These are phyloP conservation scores for Penicillium malachiteum DNA, from an alignment of 495 filamentous ascomycete genomes.

Conservation along the genomic window DNA sequence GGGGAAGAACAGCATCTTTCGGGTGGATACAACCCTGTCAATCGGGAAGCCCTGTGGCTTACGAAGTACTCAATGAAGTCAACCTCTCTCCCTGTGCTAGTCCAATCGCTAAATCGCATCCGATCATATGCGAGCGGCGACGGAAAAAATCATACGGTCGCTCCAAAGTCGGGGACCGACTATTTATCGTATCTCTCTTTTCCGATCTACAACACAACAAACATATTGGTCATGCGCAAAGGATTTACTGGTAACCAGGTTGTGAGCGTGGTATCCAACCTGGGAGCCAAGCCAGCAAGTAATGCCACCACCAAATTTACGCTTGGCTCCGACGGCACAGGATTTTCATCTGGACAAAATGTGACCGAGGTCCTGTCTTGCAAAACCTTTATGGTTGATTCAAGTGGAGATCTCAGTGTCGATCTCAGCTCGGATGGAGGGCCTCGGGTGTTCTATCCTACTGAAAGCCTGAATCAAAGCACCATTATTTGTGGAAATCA, in stretches of 20 bases:
- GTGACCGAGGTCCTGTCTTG: constrained; percentile 55
- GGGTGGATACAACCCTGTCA: constrained; percentile 57
- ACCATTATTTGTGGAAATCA: constrained; percentile 12
- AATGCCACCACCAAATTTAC: constrained; percentile 53
- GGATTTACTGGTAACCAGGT: constrained; percentile 22
- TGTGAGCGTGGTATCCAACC: constrained; percentile 30
- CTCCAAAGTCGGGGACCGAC: constrained; percentile 10
- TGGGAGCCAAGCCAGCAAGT: constrained; percentile 49
- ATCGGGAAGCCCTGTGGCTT: constrained; percentile 76
- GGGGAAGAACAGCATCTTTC: constrained; percentile 75
- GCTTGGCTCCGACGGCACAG: constrained; percentile 34
- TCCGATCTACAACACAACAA: constrained; percentile 16
- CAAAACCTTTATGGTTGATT: constrained; percentile 38
- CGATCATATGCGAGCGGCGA: constrained; percentile 48
- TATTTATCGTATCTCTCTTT: constrained; percentile 17
- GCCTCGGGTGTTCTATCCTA: constrained; percentile 48
- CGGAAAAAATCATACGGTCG: constrained; percentile 12
- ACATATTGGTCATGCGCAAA: constrained; percentile 19
- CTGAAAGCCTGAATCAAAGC: constrained; percentile 14
- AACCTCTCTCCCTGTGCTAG: constrained; percentile 58
- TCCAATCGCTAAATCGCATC: constrained; percentile 57
- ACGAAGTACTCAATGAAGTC: constrained; percentile 57
- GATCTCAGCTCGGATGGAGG: constrained; percentile 44
- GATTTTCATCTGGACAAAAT: constrained; percentile 16
- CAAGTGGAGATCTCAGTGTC: constrained; percentile 44